Evolutionary conservation across 177 flowering plant species (phyloP).

Genomic region (Vitis hybrid): DNA sequence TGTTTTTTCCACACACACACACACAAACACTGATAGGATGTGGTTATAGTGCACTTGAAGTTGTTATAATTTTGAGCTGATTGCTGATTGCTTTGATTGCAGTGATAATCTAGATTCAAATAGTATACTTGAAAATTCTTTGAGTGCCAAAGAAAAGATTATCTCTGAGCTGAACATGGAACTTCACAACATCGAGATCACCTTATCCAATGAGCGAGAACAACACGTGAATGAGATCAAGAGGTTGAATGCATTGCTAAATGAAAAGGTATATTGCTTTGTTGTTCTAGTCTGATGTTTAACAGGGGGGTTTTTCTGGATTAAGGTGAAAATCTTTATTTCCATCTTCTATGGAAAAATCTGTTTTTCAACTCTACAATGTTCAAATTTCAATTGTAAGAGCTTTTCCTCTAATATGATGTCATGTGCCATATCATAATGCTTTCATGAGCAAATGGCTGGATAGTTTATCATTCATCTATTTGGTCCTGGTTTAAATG

Average conservation of each 20-base stretch:
- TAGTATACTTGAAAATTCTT: slow-evolving; percentile 78
- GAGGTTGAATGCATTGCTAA: slow-evolving; percentile 65
- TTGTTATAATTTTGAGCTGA: not conserved
- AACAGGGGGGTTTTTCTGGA: too few species aligned
- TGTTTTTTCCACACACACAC: too few species aligned
- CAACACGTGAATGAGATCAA: slow-evolving; percentile 76
- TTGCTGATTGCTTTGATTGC: slow-evolving; percentile 25
- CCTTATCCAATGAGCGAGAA: slow-evolving; percentile 83
- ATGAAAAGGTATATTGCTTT: slow-evolving; percentile 62
- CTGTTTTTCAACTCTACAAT: too few species aligned
- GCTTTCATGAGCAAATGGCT: too few species aligned
- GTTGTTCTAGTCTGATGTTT: not conserved
- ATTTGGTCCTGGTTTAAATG: too few species aligned
- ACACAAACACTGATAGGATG: too few species aligned
- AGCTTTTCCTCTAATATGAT: too few species aligned
- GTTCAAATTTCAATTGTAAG: too few species aligned
- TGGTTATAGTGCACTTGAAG: not conserved
- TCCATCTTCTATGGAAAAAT: too few species aligned
- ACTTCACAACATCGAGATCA: slow-evolving; percentile 82
- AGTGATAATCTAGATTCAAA: slow-evolving; percentile 75
- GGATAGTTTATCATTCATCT: too few species aligned
- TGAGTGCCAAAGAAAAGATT: slow-evolving; percentile 91
- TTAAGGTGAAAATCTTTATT: too few species aligned
- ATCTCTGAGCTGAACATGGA: slow-evolving; percentile 92
- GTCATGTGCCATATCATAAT: too few species aligned